phyloP scores from a whole-genome alignment of 2,329 filamentous ascomycete species.

The Colletotrichum costaricense region DNA sequence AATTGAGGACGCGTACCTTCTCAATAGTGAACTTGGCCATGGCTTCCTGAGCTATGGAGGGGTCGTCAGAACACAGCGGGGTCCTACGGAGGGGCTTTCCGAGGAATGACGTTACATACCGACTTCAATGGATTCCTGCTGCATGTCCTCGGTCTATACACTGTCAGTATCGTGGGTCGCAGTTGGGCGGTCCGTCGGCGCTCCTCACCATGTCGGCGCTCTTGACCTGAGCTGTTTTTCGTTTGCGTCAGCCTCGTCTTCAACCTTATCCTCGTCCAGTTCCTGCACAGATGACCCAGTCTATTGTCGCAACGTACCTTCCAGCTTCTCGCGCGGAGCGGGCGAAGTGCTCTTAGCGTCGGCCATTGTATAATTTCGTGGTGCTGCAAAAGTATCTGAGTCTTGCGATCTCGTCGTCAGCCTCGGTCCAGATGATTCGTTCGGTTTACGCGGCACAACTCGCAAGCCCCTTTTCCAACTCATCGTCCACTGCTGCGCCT shows the following conservation, averaged over 20 bases:
- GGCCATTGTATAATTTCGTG: constrained; percentile 46
- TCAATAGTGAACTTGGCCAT: constrained; percentile 73
- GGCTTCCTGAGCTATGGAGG: constrained; percentile 66
- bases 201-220: constrained; percentile 93
- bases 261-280: not conserved
- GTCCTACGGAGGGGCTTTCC: not conserved
- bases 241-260: constrained; percentile 17
- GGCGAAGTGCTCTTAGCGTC: constrained; percentile 54
- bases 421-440: not conserved
- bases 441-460: not conserved
- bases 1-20: constrained; percentile 56
- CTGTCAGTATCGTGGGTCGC: constrained; percentile 43
- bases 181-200: constrained; percentile 21
- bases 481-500: constrained; percentile 3
- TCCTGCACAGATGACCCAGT: constrained; percentile 15
- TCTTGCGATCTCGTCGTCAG: constrained; percentile 4
- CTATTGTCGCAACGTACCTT: constrained; percentile 63
- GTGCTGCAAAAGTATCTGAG: not conserved
- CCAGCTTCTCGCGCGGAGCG: constrained; percentile 78
- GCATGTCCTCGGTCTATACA: constrained; percentile 92
- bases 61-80: constrained; percentile 19
- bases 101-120: constrained; percentile 69
- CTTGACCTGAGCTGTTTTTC: constrained; percentile 88
- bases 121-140: constrained; percentile 93
- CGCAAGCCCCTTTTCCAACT: constrained; percentile 16